Conservation (phyloP, 139 green algal genomes). For the Tetradesmus lagerheimii region DNA sequence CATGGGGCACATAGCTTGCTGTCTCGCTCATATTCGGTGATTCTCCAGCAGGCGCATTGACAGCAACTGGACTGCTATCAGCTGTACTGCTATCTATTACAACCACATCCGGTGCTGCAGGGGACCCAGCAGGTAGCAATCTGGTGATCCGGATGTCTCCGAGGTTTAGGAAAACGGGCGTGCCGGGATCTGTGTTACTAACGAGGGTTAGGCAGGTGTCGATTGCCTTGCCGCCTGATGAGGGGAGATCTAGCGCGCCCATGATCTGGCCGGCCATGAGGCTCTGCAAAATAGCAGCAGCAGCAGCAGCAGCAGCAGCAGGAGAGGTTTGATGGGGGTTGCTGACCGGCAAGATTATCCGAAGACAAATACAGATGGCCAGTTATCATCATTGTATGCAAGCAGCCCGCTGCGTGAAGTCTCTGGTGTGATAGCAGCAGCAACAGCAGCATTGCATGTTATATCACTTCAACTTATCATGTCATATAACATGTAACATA, state of each 20-base stretch:
- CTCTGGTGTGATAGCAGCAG: no score
- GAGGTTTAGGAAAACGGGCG: slow-evolving; percentile 18
- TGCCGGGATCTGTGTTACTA: background rate
- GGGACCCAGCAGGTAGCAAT: background rate
- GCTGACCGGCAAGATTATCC: no score
- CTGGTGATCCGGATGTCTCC: background rate
- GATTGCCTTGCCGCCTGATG: background rate
- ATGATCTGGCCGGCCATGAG: background rate
- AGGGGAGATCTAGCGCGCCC: background rate
- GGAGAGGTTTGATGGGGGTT: no score
- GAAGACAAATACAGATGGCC: no score
- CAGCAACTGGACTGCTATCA: background rate
- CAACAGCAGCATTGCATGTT: background rate
- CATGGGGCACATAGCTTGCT: background rate
- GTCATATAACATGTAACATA: background rate
- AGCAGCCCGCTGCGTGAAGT: no score
- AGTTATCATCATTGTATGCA: background rate
- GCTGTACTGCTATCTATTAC: background rate
- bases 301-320: background rate
- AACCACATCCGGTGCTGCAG: background rate
- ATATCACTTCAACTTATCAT: no score
- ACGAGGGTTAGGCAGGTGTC: slow-evolving; percentile 26
- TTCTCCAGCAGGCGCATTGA: no score
- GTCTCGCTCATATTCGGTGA: no score
- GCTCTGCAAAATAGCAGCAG: background rate